Percentiles rank a stretch among this genome's conserved stretches.
phyloP scores from a whole-genome alignment of 495 filamentous ascomycete genomes.

The Penicillium ochrochloron region DNA sequence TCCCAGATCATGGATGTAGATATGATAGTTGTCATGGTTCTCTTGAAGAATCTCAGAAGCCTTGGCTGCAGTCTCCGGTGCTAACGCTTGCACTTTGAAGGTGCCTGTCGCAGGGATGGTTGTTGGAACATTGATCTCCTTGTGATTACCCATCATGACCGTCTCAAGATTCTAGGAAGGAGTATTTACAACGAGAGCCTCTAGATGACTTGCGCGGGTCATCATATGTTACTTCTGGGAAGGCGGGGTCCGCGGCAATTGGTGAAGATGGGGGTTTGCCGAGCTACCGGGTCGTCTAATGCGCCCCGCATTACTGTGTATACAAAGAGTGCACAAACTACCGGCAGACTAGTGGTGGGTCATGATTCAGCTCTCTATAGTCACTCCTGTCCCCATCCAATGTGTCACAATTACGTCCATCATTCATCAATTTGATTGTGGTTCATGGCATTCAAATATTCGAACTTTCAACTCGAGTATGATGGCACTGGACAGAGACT shows the following conservation, averaged over 20 bases:
- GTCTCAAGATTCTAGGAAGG: neutral
- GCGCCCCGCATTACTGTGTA: neutral
- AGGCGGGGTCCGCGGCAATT: neutral
- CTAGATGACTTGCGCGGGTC: neutral
- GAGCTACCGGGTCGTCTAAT: conserved; percentile 7
- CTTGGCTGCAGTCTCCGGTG: conserved; percentile 4
- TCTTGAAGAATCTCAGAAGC: conserved; percentile 20
- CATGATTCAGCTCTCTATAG: too few species aligned
- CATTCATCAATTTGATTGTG: too few species aligned
- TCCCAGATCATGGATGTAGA: conserved; percentile 27
- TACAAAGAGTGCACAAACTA: neutral
- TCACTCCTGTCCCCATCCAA: too few species aligned
- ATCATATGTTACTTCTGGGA: neutral
- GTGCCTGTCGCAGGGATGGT: conserved; percentile 5
- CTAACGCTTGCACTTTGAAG: conserved; percentile 18
- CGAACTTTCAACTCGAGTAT: too few species aligned
- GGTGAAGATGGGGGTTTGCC: neutral
- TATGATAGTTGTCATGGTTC: conserved; percentile 30
- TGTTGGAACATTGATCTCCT: conserved; percentile 9
- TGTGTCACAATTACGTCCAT: too few species aligned
- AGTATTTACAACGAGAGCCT: neutral
- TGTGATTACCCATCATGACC: conserved; percentile 6
- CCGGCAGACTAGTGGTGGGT: too few species aligned
- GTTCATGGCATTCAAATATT: too few species aligned
- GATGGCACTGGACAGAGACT: too few species aligned